phyloP scores from a whole-genome alignment of 257 asterid species.

The Solanum chilense region DNA sequence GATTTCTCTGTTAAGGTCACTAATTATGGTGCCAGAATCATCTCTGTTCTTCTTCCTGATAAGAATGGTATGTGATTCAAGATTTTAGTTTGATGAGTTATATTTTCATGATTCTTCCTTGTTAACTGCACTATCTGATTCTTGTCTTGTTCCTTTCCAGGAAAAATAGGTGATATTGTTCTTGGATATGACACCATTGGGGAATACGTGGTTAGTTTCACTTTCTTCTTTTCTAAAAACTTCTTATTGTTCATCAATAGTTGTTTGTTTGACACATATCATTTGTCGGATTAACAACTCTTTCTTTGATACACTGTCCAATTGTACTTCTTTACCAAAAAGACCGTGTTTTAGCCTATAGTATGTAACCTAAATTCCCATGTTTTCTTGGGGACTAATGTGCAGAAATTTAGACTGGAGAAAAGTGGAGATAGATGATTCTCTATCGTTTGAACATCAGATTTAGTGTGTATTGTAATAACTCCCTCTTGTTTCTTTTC shows the following conservation, averaged over 20 bases:
- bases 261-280: not conserved
- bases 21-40: conserved; percentile 71
- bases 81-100: not conserved
- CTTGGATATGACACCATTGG: conserved; percentile 11
- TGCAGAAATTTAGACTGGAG: not conserved
- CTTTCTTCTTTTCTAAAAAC: not conserved
- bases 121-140: not conserved
- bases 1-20: conserved; percentile 58
- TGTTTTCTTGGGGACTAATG: not conserved
- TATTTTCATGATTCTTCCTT: not conserved
- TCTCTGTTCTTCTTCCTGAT: conserved; percentile 72
- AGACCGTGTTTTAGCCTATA: not conserved
- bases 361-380: not conserved
- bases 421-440: not conserved
- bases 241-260: not conserved
- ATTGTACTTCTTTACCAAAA: not conserved
- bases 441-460: not conserved
- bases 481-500: not conserved
- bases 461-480: not conserved
- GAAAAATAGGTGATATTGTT: conserved; percentile 1
- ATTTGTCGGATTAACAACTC: not conserved
- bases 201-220: conserved; percentile 1
- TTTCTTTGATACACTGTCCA: not conserved
- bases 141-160: not conserved
- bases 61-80: conserved; percentile 32